Evolutionary conservation across 768 basidiomycete genomes (phyloP).

Genomic region (Termitomyces sp.): DNA sequence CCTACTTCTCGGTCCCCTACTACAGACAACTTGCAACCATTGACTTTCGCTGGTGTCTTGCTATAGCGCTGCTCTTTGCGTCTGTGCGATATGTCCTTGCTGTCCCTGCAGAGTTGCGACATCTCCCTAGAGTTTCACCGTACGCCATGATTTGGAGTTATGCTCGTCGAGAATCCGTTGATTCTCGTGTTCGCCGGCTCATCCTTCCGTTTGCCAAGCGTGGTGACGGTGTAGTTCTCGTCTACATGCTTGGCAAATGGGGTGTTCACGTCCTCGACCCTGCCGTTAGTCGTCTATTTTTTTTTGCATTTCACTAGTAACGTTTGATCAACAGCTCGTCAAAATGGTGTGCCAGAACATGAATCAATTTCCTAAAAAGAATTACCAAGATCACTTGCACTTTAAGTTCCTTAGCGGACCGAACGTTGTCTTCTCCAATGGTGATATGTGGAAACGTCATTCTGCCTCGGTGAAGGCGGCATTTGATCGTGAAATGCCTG

Average conservation of each 20-base stretch:
- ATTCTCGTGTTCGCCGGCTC: constrained; percentile 26
- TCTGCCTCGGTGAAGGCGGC: constrained; percentile 29
- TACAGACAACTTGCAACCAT: background rate
- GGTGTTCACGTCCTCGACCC: constrained; percentile 33
- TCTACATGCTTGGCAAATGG: constrained; percentile 36
- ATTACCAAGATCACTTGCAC: constrained; percentile 27
- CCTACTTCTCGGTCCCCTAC: background rate
- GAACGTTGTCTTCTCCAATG: constrained; percentile 34
- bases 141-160: constrained; percentile 28
- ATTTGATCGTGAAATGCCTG: constrained; percentile 26
- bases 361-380: constrained; percentile 22
- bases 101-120: constrained; percentile 25
- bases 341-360: constrained; percentile 21
- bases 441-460: constrained; percentile 32
- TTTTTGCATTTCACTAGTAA: background rate
- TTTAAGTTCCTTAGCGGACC: constrained; percentile 29
- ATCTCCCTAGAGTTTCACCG: constrained; percentile 30
- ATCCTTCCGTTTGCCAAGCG: constrained; percentile 30
- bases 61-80: background rate
- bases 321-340: constrained; percentile 16
- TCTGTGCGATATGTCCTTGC: constrained; percentile 14
- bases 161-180: constrained; percentile 27
- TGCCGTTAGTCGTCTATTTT: constrained; percentile 18
- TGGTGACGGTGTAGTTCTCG: constrained; percentile 28
- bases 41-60: constrained; percentile 5